Conservation (phyloP, 345 rosid species). For the thale cress (Arabidopsis thaliana) region DNA sequence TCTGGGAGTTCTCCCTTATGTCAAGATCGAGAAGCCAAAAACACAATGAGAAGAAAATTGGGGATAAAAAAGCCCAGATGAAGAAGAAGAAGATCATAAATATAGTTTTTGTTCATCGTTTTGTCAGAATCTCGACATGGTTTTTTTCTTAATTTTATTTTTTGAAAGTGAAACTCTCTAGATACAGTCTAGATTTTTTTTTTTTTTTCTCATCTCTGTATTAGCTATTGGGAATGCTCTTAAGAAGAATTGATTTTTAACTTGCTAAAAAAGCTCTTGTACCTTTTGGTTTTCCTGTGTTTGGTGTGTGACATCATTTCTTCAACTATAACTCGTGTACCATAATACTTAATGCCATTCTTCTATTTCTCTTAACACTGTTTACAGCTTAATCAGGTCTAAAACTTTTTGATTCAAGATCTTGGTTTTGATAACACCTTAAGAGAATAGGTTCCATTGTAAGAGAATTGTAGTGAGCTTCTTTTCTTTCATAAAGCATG, state of each 20-base stretch:
- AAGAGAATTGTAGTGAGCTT: not conserved
- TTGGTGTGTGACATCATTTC: too few species aligned
- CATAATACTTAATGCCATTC: too few species aligned
- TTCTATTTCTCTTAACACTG: not conserved
- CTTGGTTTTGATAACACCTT: not conserved
- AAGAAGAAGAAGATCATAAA: conserved; percentile 33
- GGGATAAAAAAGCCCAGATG: conserved; percentile 17
- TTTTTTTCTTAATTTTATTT: conserved; percentile 28
- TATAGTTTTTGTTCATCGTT: conserved; percentile 45
- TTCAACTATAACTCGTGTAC: too few species aligned
- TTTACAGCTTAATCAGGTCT: not conserved
- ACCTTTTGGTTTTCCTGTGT: too few species aligned
- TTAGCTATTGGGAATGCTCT: conserved; percentile 26
- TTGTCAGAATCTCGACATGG: conserved; percentile 24
- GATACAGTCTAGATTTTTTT: conserved; percentile 39
- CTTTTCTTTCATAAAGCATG: not conserved
- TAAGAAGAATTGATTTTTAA: conserved; percentile 38
- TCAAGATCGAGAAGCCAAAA: conserved; percentile 83
- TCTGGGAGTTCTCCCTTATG: conserved; percentile 73
- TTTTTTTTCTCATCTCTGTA: not conserved
- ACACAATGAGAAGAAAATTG: conserved; percentile 46
- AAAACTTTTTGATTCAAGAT: not conserved
- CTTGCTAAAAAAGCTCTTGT: conserved; percentile 19
- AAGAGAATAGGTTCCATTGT: not conserved
- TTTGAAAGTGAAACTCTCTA: conserved; percentile 44